Percentiles rank a stretch among this genome's conserved stretches.
These are phyloP conservation scores for Strombidium stylifer DNA, from an alignment of 73 alveolate genomes.

Conservation along the genomic window DNA sequence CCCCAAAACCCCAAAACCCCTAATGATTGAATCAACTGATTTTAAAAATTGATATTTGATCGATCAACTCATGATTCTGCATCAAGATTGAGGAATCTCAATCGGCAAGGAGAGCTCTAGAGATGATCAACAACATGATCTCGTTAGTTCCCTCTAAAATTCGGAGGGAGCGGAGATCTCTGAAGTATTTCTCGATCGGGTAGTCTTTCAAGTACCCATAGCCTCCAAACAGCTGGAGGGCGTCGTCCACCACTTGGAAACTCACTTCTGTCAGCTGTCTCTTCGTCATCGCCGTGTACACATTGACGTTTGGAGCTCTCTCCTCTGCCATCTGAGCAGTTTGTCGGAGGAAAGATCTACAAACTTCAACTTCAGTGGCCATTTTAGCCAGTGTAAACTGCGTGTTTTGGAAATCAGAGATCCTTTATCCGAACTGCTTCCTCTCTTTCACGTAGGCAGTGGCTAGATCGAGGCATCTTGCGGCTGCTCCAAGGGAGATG, in stretches of 20 bases:
- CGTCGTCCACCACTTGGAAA: constrained; percentile 71
- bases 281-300: constrained; percentile 88
- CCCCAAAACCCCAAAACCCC: too few species aligned
- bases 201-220: constrained; percentile 80
- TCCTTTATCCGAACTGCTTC: constrained; percentile 72
- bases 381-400: constrained; percentile 77
- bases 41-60: too few species aligned
- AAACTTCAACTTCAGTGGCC: constrained; percentile 74
- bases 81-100: too few species aligned
- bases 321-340: constrained; percentile 76
- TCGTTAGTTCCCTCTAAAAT: constrained; percentile 90
- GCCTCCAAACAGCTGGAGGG: constrained; percentile 90
- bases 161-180: constrained; percentile 88
- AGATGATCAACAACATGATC: constrained; percentile 77
- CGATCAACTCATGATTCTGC: too few species aligned
- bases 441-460: constrained; percentile 67
- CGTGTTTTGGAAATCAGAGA: constrained; percentile 57
- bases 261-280: constrained; percentile 82
- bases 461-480: constrained; percentile 63
- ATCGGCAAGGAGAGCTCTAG: constrained; percentile 62
- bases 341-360: constrained; percentile 83
- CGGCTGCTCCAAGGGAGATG: constrained; percentile 85
- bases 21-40: too few species aligned
- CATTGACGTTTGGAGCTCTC: constrained; percentile 53
- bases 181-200: constrained; percentile 74